Conservation (phyloP, 176 grass and related monocot species). For the Pontederia paniculata region DNA sequence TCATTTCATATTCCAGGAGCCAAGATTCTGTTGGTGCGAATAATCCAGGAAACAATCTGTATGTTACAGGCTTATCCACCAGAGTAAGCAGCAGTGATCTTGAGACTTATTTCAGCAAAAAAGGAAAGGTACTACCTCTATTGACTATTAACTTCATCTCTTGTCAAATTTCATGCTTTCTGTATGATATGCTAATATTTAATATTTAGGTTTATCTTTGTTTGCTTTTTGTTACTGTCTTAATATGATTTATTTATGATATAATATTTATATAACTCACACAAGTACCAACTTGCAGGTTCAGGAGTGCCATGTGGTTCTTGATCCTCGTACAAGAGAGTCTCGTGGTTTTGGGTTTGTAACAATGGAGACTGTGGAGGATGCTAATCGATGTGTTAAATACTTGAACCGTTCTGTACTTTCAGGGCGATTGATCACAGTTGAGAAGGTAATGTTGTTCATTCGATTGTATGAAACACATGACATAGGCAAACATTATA, state of each 20-base stretch:
- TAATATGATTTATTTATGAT: neutral
- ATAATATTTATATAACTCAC: neutral
- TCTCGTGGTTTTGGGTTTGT: constrained; percentile 97
- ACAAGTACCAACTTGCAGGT: constrained; percentile 37
- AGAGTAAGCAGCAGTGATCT: constrained; percentile 52
- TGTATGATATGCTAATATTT: neutral
- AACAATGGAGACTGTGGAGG: constrained; percentile 71
- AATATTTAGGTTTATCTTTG: neutral
- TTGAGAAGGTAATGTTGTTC: constrained; percentile 49
- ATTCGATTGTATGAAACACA: neutral
- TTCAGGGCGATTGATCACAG: constrained; percentile 76
- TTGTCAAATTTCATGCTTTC: constrained; percentile 1
- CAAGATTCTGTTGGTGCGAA: constrained; percentile 20
- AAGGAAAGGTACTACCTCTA: constrained; percentile 56
- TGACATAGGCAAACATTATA: neutral
- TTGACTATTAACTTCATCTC: neutral
- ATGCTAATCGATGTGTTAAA: constrained; percentile 66
- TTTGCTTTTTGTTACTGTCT: neutral
- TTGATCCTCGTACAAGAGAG: constrained; percentile 78
- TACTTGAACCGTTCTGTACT: constrained; percentile 75
- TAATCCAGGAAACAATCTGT: constrained; percentile 95
- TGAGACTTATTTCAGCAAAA: constrained; percentile 77
- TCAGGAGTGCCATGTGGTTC: constrained; percentile 60
- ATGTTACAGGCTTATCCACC: constrained; percentile 92
- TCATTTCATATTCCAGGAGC: constrained; percentile 30